A percentile compares a stretch with the other conserved stretches of the same genome.
phyloP scores from a whole-genome alignment of 495 filamentous ascomycete genomes.

The Daldinia decipiens region DNA sequence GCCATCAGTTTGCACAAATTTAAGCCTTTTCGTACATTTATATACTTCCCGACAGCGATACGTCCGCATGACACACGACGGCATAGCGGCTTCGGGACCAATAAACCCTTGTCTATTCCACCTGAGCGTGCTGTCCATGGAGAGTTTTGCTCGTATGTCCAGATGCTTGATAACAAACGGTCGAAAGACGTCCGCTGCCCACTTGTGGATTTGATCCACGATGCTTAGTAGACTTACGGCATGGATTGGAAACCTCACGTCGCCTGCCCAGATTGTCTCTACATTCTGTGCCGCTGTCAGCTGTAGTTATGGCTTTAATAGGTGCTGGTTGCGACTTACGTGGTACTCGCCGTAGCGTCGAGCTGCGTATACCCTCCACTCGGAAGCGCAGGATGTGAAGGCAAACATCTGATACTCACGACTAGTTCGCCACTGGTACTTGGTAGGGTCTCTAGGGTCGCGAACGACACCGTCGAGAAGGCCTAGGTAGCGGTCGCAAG shows the following conservation, averaged over 20 bases:
- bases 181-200: background rate
- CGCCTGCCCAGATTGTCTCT: constrained; percentile 1
- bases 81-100: background rate
- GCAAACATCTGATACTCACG: constrained; percentile 1
- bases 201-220: background rate
- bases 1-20: background rate
- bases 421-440: background rate
- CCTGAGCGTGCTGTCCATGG: background rate
- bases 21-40: background rate
- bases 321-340: background rate
- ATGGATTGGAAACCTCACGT: background rate
- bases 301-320: background rate
- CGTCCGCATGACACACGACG: background rate
- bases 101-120: background rate
- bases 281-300: no score
- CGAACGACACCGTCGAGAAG: background rate
- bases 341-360: background rate
- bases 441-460: background rate
- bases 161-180: constrained; percentile 1
- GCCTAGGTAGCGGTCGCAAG: background rate
- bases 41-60: background rate
- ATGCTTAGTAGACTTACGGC: background rate
- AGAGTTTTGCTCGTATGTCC: background rate
- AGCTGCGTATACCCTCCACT: background rate
- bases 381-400: background rate